Evolutionary conservation across 352 stramenopile genomes (phyloP).

Genomic region (Pythium vanterpoolii): DNA sequence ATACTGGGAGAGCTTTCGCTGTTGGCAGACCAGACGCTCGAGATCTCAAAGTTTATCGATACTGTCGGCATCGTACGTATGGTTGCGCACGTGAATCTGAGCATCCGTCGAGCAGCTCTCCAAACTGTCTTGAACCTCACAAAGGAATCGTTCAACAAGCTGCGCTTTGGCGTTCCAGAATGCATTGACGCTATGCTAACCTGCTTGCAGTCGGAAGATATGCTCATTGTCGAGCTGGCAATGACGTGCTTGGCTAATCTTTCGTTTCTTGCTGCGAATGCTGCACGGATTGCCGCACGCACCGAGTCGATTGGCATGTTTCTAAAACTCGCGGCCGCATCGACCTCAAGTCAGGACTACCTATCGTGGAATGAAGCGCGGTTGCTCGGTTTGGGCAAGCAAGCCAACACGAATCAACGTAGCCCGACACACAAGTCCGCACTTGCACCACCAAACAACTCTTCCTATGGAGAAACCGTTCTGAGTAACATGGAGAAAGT

Average conservation of each 20-base stretch:
- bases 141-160: constrained; percentile 78
- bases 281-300: constrained; percentile 37
- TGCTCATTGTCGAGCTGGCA: constrained; percentile 60
- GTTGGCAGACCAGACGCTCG: constrained; percentile 54
- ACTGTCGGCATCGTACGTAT: constrained; percentile 56
- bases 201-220: constrained; percentile 52
- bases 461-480: neutral
- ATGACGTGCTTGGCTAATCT: constrained; percentile 65
- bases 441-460: neutral
- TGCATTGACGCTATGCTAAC: constrained; percentile 50
- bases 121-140: constrained; percentile 56
- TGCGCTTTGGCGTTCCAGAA: constrained; percentile 57
- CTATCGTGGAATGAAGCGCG: constrained; percentile 46
- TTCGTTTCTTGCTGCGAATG: constrained; percentile 51
- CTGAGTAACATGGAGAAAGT: constrained; percentile 1
- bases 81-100: constrained; percentile 54
- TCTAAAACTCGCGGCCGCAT: constrained; percentile 46
- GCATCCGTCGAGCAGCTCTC: constrained; percentile 54
- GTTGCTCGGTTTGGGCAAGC: constrained; percentile 16
- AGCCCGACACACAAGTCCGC: neutral
- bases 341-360: constrained; percentile 42
- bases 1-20: constrained; percentile 66
- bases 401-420: neutral
- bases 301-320: constrained; percentile 35
- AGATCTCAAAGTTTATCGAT: constrained; percentile 72